Base-by-base conservation (phyloP, 2,329 filamentous ascomycete species). In the Fusarium vanettenii region DNA sequence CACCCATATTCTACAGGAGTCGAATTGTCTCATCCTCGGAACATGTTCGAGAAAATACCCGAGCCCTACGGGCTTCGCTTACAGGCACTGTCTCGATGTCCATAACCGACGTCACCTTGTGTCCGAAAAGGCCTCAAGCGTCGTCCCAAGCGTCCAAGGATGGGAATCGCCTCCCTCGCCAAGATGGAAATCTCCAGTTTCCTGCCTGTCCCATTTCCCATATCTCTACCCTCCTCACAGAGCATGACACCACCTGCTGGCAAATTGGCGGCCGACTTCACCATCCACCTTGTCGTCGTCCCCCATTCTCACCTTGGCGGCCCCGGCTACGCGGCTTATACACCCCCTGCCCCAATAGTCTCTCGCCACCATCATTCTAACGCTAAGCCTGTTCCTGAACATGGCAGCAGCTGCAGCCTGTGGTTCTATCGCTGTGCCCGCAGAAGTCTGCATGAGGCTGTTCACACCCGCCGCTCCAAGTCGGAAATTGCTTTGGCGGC, bases 381-480 rank as follows among this genome's bases (percentile, higher is more conserved):
- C 75, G 74, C 80, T 80, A 81, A 70, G 60, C 80, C 80, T 81
- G 79, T 82, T 81, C 80, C 79, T 81, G 79, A 78, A 79, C 71
- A 35, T 66, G 55, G 59, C 67, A 67, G 62, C 18, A 55, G 27
- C 48, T 55, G 48, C 27, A 29, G 48, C 57, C 52, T 59, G 59
- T 56, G 62, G 57, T 50, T 69, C 50, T 64, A 20, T 60, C 60
- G 8, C 59, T 37, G 48, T 13, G 67, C 43, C 64, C 63, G 63
- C 67, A 70, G 56, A 25, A 55, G 59, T 55, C 50, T 70, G 52
- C 62, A 64, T 60, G 61, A 56, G 37, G 31, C 37, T 27, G 60
- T 25, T 64, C 67, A 64, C 59, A 41, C 39, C 31, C 55, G 43
- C 50, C 67, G 50, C 63, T 63, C 60, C 27, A 57, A 56, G 52